phyloP scores from a whole-genome alignment of 129 eudicot genomes.

The Glebionis coronaria region DNA sequence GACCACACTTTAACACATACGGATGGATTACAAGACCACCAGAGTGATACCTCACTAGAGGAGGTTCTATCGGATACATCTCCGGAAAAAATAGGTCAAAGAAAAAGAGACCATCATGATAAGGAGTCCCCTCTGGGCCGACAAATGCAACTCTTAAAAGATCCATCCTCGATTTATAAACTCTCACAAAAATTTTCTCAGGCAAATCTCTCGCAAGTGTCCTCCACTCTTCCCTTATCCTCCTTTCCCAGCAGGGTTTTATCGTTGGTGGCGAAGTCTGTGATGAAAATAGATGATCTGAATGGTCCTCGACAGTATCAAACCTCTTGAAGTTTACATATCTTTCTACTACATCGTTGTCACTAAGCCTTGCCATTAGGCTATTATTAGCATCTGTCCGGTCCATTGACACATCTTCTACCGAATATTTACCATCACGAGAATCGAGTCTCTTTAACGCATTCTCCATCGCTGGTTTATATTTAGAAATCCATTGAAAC shows the following conservation, averaged over 20 bases:
- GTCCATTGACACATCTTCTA: neutral
- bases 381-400: neutral
- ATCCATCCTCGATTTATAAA: constrained; percentile 67
- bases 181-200: constrained; percentile 69
- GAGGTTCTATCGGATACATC: constrained; percentile 53
- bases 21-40: constrained; percentile 69
- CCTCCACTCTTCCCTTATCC: constrained; percentile 66
- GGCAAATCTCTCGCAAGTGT: constrained; percentile 61
- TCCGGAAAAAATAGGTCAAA: constrained; percentile 53
- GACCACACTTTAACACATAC: constrained; percentile 42
- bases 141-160: too few species aligned
- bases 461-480: neutral
- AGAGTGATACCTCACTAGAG: constrained; percentile 60
- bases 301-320: too few species aligned
- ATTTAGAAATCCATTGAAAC: neutral
- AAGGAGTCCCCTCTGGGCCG: too few species aligned
- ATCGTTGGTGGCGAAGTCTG: constrained; percentile 31
- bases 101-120: too few species aligned
- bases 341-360: neutral
- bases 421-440: too few species aligned
- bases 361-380: neutral
- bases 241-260: constrained; percentile 57
- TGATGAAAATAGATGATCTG: constrained; percentile 41
- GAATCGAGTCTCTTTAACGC: neutral
- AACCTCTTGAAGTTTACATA: too few species aligned